Evolutionary conservation across 805 yeast genomes (phyloP), one percentile per base, ranked within the genome.

Genomic region (Kregervanrija fluxuum): DNA sequence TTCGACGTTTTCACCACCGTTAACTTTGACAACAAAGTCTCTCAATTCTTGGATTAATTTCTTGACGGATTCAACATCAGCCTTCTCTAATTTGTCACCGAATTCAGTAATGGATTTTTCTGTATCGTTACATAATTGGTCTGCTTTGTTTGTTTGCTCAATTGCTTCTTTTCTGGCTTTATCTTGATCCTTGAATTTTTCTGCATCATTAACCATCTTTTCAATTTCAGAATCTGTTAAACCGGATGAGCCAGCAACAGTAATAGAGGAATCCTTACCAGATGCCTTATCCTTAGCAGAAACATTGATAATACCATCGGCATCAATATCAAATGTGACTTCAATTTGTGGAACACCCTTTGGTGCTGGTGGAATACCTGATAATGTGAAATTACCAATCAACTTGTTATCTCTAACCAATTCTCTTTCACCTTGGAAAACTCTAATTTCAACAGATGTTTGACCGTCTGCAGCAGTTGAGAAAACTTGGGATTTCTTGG

Each of bases 381-480:
- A 75, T 61, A 89, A 78, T 51, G 95, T 89, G 74, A 89, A 89
- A 85, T 90, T 89, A 71, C 97, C 97, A 67, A 89, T 86, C 67
- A 90, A 79, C 76, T 90, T 89, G 86, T 89, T 89, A 78, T 89
- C 97, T 75, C 95, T 85, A 62, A 91, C 95, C 65, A 90, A 82
- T 75, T 89, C 96, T 79, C 97, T 86, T 79, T 89, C 97, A 77
- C 97, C 97, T 77, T 89, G 96, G 96, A 87, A 90, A 49, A 89
- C 97, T 75, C 96, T 84, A 73, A 89, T 89, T 76, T 88, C 95
- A 58, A 88, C 95, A 59, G 95, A 85, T 54, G 96, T 88, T 77
- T 88, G 96, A 67, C 96, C 96, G 59, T 91, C 85, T 54, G 95
- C 89, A 53, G 96, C 96, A 60, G 96, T 88, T 44, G 95, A 87